phyloP scores from a whole-genome alignment of 192 early-diverging fungal species.

The Haplosporangium gracile region DNA sequence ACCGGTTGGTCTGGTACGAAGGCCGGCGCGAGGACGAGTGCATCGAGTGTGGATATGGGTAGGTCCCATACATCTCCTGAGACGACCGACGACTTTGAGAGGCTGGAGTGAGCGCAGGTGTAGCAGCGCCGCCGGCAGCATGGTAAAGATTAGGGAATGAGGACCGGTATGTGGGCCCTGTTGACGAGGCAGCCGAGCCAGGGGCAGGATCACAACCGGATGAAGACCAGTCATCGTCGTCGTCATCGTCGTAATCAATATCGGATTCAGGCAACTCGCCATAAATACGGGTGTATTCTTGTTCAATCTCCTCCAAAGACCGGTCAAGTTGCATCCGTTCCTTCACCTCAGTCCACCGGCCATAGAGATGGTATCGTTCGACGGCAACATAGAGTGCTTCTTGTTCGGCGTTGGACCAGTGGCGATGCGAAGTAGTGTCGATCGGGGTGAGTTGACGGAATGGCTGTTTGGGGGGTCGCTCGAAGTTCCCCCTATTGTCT shows the following conservation, averaged over 20 bases:
- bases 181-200: neutral
- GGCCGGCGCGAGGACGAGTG: neutral
- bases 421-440: neutral
- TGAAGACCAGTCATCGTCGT: constrained; percentile 17
- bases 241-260: constrained; percentile 18
- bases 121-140: neutral
- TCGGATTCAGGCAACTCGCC: constrained; percentile 41
- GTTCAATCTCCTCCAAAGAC: constrained; percentile 31
- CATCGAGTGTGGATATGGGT: neutral
- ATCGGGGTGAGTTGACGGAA: constrained; percentile 9
- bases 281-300: constrained; percentile 51
- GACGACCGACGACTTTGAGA: constrained; percentile 28
- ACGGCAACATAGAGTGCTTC: constrained; percentile 51
- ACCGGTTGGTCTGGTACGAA: neutral
- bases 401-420: constrained; percentile 40
- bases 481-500: neutral
- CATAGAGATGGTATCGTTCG: constrained; percentile 35
- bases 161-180: neutral
- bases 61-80: constrained; percentile 21
- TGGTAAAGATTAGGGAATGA: constrained; percentile 1
- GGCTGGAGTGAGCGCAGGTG: constrained; percentile 19
- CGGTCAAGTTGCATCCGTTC: constrained; percentile 36
- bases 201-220: neutral
- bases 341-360: constrained; percentile 37
- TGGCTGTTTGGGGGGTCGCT: constrained; percentile 11